Evolutionary conservation across 352 stramenopile genomes (phyloP).

Genomic region (Phytophthora megakarya): DNA sequence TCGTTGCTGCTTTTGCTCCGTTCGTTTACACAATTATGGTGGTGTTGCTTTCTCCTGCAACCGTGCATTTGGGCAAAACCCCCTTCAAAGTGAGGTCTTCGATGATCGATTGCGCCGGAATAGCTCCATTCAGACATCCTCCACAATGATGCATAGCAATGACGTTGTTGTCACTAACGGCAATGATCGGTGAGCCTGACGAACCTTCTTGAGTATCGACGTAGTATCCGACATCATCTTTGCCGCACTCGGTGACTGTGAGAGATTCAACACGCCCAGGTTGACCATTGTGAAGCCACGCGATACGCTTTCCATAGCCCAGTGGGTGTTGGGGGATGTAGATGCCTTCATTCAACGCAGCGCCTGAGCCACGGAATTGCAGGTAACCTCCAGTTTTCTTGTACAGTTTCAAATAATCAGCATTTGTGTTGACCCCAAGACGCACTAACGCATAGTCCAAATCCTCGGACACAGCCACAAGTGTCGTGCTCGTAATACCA

Average conservation of each 20-base stretch:
- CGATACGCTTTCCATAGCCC: conserved; percentile 66
- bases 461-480: conserved; percentile 60
- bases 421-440: conserved; percentile 35
- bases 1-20: conserved; percentile 8
- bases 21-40: conserved; percentile 5
- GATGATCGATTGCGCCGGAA: conserved; percentile 60
- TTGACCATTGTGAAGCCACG: conserved; percentile 32
- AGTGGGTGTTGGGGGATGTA: conserved; percentile 77
- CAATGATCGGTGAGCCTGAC: conserved; percentile 74
- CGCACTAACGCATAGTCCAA: conserved; percentile 71
- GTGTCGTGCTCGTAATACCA: conserved; percentile 42
- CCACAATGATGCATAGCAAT: conserved; percentile 83
- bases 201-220: conserved; percentile 76
- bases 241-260: no score
- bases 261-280: no score
- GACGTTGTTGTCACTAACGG: conserved; percentile 54
- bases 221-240: conserved; percentile 69
- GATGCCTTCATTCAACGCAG: conserved; percentile 56
- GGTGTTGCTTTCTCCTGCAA: conserved; percentile 24
- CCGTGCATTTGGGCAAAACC: conserved; percentile 46
- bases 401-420: conserved; percentile 38
- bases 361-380: conserved; percentile 54
- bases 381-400: conserved; percentile 59
- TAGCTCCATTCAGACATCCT: conserved; percentile 70
- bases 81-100: conserved; percentile 36